Evolutionary conservation across 2,329 filamentous ascomycete genomes (phyloP), one percentile per base, ranked within the genome.

Genomic region (Raffaelea ambrosiae): DNA sequence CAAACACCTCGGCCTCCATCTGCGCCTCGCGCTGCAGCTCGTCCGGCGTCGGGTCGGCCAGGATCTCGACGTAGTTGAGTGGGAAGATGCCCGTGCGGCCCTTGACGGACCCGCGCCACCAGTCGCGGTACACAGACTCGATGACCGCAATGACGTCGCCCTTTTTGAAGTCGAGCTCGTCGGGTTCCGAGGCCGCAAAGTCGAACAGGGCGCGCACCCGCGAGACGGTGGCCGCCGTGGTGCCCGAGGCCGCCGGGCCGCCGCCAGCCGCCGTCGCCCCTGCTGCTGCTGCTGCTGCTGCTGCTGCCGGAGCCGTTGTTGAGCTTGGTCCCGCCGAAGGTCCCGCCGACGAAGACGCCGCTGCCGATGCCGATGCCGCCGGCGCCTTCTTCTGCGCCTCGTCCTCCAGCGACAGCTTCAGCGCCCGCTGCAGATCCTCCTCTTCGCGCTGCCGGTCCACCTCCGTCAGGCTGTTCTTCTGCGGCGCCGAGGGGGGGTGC

Each of bases 41-140:
- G 57, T 97, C 91, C 18, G 84, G 83, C 0, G 93, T 97, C 5
- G 93, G 93, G 61, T 98, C 93, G 48, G 90, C 83, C 54, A 98
- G 73, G 67, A 98, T 98, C 70, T 98, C 93, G 16, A 98, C 93
- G 61, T 98, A 98, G 69, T 98, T 98, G 55, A 98, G 77, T 7
- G 93, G 93, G 66, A 98, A 98, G 55, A 98, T 98, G 57, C 93
- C 93, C 7, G 89, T 96, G 66, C 96, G 88, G 19, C 93, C 93
- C 61, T 90, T 83, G 50, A 98, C 71, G 39, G 90, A 95, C 1
- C 93, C 93, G 58, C 95, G 91, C 93, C 93, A 98, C 93, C 93
- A 98, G 66, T 98, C 93, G 67, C 97, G 98, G 71, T 94, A 98
- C 2, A 97, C 93, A 2, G 90, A 96, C 66, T 97, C 93, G 38